phyloP scores from a whole-genome alignment of 192 early-diverging fungal genomes.

The Gamsiella multidivaricata region DNA sequence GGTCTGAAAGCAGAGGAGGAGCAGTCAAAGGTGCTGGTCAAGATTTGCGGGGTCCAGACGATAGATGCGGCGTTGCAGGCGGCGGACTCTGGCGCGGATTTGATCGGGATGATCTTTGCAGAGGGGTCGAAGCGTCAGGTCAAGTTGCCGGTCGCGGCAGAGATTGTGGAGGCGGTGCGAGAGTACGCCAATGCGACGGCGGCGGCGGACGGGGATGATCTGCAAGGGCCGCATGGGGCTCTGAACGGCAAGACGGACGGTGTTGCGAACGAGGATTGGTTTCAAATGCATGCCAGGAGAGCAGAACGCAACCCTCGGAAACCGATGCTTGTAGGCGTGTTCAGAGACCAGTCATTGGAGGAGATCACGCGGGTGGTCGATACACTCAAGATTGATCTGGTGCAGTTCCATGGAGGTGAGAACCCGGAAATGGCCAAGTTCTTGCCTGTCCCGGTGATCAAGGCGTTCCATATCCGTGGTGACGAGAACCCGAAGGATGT shows the following conservation, averaged over 20 bases:
- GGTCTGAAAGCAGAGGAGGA: constrained; percentile 40
- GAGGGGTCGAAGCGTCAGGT: constrained; percentile 82
- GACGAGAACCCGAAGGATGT: constrained; percentile 62
- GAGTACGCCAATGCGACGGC: constrained; percentile 45
- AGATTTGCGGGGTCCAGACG: constrained; percentile 93
- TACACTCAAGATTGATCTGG: constrained; percentile 82
- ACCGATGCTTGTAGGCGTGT: constrained; percentile 94
- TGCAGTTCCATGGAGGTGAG: constrained; percentile 95
- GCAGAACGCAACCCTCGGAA: constrained; percentile 58
- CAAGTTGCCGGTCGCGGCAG: constrained; percentile 66
- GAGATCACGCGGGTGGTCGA: constrained; percentile 76
- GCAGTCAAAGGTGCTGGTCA: constrained; percentile 68
- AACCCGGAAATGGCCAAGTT: constrained; percentile 69
- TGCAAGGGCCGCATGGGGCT: not conserved
- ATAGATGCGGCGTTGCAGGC: constrained; percentile 85
- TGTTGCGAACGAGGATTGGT: constrained; percentile 57
- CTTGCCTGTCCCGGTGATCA: constrained; percentile 87
- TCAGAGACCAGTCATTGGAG: constrained; percentile 84
- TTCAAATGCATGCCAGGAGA: constrained; percentile 57
- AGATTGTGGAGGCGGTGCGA: constrained; percentile 79
- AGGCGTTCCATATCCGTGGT: constrained; percentile 82
- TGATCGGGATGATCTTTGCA: constrained; percentile 97
- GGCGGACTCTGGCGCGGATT: constrained; percentile 82
- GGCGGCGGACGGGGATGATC: constrained; percentile 9
- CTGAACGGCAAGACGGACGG: constrained; percentile 15